Conservation (phyloP, 2,329 filamentous ascomycete species). For the Exophiala viscosa region DNA sequence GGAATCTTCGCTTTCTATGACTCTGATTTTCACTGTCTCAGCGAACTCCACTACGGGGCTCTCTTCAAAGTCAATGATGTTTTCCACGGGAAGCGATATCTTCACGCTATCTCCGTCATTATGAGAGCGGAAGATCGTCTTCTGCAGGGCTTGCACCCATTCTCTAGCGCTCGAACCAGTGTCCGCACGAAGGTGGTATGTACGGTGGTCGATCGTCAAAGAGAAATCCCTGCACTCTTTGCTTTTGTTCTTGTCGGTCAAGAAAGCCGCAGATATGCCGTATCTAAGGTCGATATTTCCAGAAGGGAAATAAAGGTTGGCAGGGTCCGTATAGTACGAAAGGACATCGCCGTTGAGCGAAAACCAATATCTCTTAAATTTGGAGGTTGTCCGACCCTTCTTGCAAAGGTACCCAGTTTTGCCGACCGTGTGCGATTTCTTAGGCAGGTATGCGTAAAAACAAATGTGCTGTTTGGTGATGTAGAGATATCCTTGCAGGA, state of each 20-base stretch:
- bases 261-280: slow-evolving; percentile 77
- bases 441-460: slow-evolving; percentile 96
- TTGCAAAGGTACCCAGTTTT: slow-evolving; percentile 90
- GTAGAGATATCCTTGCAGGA: slow-evolving; percentile 94
- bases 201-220: slow-evolving; percentile 76
- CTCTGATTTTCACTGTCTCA: slow-evolving; percentile 87
- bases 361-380: slow-evolving; percentile 91
- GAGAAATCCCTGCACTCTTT: slow-evolving; percentile 75
- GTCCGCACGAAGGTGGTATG: slow-evolving; percentile 84
- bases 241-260: slow-evolving; percentile 62
- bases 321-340: slow-evolving; percentile 79
- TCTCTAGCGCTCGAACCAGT: slow-evolving; percentile 84
- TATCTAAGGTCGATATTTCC: slow-evolving; percentile 91
- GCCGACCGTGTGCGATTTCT: slow-evolving; percentile 72
- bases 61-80: slow-evolving; percentile 88
- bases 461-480: slow-evolving; percentile 90
- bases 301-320: slow-evolving; percentile 84
- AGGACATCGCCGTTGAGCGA: slow-evolving; percentile 86
- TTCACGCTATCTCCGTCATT: slow-evolving; percentile 98
- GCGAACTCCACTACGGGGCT: slow-evolving; percentile 86
- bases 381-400: slow-evolving; percentile 80
- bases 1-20: slow-evolving; percentile 89
- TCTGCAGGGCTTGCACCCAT: slow-evolving; percentile 91
- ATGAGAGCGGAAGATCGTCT: slow-evolving; percentile 91
- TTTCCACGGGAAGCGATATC: slow-evolving; percentile 82